Base-by-base conservation (phyloP, 2,329 filamentous ascomycete species). In the Capronia coronata region DNA sequence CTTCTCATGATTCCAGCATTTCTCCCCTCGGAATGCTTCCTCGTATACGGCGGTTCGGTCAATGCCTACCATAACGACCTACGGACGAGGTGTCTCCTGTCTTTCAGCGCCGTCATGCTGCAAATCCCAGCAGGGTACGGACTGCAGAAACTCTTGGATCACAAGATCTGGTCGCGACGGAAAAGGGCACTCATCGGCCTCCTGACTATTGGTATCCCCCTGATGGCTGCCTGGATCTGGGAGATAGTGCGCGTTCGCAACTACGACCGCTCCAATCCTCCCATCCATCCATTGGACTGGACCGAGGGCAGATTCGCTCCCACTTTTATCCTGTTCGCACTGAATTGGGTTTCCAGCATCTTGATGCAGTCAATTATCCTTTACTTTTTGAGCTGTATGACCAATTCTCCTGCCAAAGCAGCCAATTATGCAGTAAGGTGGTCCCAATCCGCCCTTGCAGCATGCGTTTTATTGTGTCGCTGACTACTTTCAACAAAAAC, bases 41-140 rank as follows among this genome's bases (percentile, higher is more conserved):
- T 67, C 18, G 64, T 66, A 4, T 66, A 66, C 41, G 55, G 55
- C 21, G 64, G 64, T n/a, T 63, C 64, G 1, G 63, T 65, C 19
- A 67, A 67, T 37, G 57, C 62, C 9, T 63, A 52, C 46, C 61
- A 61, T 52, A 63, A 62, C 47, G 55, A 62, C 37, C 42, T 63
- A n/a, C 39, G 60, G 16, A 59, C 60, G 9, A 52, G 61, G 37
- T 59, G 53, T 13, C 58, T 67, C 2, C 49, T 65, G n/a, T 62
- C 61, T 4, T 65, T 67, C 50, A 57, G 63, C 41, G 55, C 63
- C 2, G 61, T 65, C 18, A 56, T 64, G 2, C 22, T 66, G n/a
- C 64, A 67, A 42, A 65, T 66, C 7, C 62, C 63, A 2, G 56
- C 54, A 14, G 61, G 60, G 1, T 60, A 55, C 34, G 58, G 54